Base-by-base conservation (phyloP, 1,139 yeast genomes). In the Lodderomyces jiufengensis region DNA sequence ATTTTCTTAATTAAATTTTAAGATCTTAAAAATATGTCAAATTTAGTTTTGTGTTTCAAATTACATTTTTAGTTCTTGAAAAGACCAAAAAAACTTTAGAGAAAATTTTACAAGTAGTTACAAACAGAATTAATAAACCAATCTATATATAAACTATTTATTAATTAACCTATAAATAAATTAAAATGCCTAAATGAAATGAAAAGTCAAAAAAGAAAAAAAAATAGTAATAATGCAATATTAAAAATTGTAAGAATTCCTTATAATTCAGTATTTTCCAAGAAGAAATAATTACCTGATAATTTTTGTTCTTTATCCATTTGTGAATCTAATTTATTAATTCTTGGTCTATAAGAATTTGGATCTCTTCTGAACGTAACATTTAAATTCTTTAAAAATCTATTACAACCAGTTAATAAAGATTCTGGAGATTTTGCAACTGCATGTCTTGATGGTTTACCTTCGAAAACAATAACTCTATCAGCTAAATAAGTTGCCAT, bases 281-380 rank as follows among this genome's bases (percentile, higher is more conserved):
- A 76, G 78, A 92, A 92, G 80, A 92, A 92, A 70, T 84, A 92
- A 71, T 92, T 88, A 44, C 98, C 98, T 35, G 78, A 59, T 34
- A 76, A 57, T 70, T 92, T 92, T 66, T 92, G 98, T 68, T 92
- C 97, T 68, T 84, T 90, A 65, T 92, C 98, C 95, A 92, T 87
- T 74, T 92, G 98, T 40, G 97, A 90, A 59, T 85, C 97, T 58
- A 85, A 70, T 70, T 92, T 92, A 73, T 92, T 92, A 63, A 92
- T 92, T 78, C 99, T 84, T 55, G 98, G 98, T 71, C 99, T 83
- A 77, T 76, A 92, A 40, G 96, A 86, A 60, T 81, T 86, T 55
- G 98, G 97, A 70, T 92, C 99, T 73, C 98, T 86, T 80, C 99
- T 85, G 73, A 92, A 92, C 6, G 98, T 94, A 48, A 94, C 98